A percentile compares a stretch with the other conserved stretches of the same genome.
Evolutionary conservation across 1,284 basidiomycete species (phyloP).

Genomic region (Puccinia triticina): DNA sequence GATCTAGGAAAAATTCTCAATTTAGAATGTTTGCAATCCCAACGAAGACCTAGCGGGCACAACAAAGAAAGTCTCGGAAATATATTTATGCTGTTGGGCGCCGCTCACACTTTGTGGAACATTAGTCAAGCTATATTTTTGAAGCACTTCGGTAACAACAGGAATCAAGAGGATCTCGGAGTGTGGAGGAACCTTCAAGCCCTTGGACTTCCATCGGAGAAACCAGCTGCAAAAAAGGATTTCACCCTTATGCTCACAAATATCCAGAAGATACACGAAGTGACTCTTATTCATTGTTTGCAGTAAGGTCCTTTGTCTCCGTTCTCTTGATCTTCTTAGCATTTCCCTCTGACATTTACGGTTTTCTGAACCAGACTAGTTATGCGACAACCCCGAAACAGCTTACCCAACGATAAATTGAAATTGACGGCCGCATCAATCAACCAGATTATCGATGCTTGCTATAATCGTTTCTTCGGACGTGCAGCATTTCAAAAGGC

Average conservation of each 20-base stretch:
- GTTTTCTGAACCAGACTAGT: not conserved
- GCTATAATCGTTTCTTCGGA: not conserved
- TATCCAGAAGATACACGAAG: conserved; percentile 10
- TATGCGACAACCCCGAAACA: not conserved
- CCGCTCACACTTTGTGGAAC: not conserved
- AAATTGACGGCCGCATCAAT: not conserved
- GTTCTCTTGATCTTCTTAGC: not conserved
- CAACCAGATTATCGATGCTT: not conserved
- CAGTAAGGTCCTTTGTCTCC: not conserved
- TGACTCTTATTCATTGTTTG: not conserved
- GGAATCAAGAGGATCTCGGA: not conserved
- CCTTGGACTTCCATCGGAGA: not conserved
- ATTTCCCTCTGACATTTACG: not conserved
- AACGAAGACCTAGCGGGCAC: not conserved
- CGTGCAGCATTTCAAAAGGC: not conserved
- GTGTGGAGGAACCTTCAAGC: not conserved
- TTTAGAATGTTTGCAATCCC: not conserved
- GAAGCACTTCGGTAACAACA: not conserved
- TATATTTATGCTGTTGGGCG: not conserved
- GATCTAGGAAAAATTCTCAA: not conserved
- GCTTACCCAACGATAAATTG: not conserved
- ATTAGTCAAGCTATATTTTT: too few species aligned
- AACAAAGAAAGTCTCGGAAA: not conserved
- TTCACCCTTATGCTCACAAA: not conserved
- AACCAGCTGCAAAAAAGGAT: too few species aligned